These are phyloP conservation scores for Clarireedia paspali DNA, from an alignment of 2,329 filamentous ascomycete species.

Conservation along the genomic window DNA sequence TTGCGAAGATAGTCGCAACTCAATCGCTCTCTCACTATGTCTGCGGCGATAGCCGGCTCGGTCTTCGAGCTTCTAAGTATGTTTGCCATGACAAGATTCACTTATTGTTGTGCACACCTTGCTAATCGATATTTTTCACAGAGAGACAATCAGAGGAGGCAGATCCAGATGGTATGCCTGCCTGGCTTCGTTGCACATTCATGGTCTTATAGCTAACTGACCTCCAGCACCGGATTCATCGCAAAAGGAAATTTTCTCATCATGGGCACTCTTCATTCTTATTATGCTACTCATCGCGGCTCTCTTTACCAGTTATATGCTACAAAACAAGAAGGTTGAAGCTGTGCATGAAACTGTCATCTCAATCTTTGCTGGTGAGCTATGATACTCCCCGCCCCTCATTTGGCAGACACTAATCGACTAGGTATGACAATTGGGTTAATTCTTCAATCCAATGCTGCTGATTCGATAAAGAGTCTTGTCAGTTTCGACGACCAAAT, in stretches of 20 bases:
- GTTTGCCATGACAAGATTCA: slow-evolving; percentile 9
- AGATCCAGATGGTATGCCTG: slow-evolving; percentile 23
- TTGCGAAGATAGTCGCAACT: background rate
- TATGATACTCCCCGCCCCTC: background rate
- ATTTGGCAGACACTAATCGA: background rate
- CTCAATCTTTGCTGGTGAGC: slow-evolving; percentile 84
- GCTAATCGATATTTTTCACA: slow-evolving; percentile 18
- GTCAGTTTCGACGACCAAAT: slow-evolving; percentile 99
- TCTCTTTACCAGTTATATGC: slow-evolving; percentile 92
- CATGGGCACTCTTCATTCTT: slow-evolving; percentile 95
- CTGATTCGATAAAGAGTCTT: slow-evolving; percentile 76
- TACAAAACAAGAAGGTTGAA: slow-evolving; percentile 95
- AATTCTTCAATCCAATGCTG: slow-evolving; percentile 72
- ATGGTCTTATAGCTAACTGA: slow-evolving; percentile 18
- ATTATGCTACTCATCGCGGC: slow-evolving; percentile 90
- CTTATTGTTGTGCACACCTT: slow-evolving; percentile 2
- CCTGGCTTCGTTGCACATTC: background rate
- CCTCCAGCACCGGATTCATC: slow-evolving; percentile 63
- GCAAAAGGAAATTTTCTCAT: slow-evolving; percentile 89
- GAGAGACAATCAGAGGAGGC: slow-evolving; percentile 26
- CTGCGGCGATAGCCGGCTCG: slow-evolving; percentile 23
- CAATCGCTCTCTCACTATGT: slow-evolving; percentile 16
- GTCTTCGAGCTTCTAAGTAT: slow-evolving; percentile 30
- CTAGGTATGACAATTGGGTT: slow-evolving; percentile 91
- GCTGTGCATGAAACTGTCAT: slow-evolving; percentile 97